Conservation (phyloP, 2,329 filamentous ascomycete genomes). For the Aspergillus persii region DNA sequence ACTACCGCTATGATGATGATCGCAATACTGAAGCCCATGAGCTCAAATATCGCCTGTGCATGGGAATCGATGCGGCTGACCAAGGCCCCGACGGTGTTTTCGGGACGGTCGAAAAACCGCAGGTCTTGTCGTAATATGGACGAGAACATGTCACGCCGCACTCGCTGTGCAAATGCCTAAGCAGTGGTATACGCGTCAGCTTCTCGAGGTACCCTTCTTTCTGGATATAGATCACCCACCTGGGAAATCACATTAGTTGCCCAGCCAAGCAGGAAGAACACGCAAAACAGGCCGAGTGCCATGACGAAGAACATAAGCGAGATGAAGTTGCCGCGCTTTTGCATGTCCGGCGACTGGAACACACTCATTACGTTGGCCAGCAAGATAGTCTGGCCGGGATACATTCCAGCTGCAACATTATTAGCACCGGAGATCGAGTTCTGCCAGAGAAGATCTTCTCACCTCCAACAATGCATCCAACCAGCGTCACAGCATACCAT, state of each 20-base stretch:
- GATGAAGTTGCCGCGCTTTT: slow-evolving; percentile 39
- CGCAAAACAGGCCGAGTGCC: slow-evolving; percentile 35
- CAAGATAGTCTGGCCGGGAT: background rate
- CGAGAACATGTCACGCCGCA: background rate
- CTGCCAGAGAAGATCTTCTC: no score
- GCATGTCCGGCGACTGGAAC: background rate
- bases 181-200: no score
- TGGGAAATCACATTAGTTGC: slow-evolving; percentile 29
- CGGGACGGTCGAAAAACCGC: slow-evolving; percentile 31
- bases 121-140: slow-evolving; percentile 28
- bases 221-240: background rate
- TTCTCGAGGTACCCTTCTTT: no score
- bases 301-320: slow-evolving; percentile 49
- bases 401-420: background rate
- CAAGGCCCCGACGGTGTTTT: slow-evolving; percentile 31
- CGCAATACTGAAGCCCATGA: slow-evolving; percentile 50
- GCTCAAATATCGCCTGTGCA: slow-evolving; percentile 43
- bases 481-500: no score
- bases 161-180: background rate
- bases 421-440: no score
- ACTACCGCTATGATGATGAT: slow-evolving; percentile 49
- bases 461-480: no score
- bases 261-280: slow-evolving; percentile 33
- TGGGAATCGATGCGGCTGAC: slow-evolving; percentile 25
- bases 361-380: slow-evolving; percentile 3